phyloP scores from a whole-genome alignment of 306 rosid species.

The Corylus heterophylla region DNA sequence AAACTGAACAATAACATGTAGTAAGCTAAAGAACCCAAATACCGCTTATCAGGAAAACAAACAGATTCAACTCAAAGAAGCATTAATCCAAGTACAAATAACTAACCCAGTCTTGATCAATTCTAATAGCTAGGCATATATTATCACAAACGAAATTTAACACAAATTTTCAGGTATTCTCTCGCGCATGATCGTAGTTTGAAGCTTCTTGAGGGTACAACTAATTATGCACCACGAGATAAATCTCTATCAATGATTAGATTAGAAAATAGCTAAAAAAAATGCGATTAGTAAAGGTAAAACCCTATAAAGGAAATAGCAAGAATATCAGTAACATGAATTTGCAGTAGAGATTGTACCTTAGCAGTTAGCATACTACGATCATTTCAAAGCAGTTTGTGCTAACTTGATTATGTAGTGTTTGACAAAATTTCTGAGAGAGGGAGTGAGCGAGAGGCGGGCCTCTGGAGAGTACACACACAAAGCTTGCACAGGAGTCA shows the following conservation, averaged over 20 bases:
- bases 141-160: not conserved
- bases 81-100: not conserved
- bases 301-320: not conserved
- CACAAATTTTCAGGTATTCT: not conserved
- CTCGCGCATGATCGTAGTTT: not conserved
- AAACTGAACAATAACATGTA: too few relatives aligned
- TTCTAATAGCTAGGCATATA: not conserved
- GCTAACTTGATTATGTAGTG: not conserved
- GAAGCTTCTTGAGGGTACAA: not conserved
- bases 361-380: not conserved
- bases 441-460: not conserved
- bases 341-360: conserved; percentile 1
- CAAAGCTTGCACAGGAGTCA: conserved; percentile 11
- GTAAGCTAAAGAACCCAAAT: too few relatives aligned
- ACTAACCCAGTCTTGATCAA: not conserved
- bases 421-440: not conserved
- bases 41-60: not conserved
- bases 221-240: not conserved
- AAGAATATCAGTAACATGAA: not conserved
- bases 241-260: not conserved
- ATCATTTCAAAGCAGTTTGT: not conserved
- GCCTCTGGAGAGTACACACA: not conserved
- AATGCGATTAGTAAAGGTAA: not conserved
- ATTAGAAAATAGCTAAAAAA: not conserved
- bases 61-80: not conserved